phyloP scores from a whole-genome alignment of 371 early-diverging fungal genomes.

The Basidiobolus meristosporus region DNA sequence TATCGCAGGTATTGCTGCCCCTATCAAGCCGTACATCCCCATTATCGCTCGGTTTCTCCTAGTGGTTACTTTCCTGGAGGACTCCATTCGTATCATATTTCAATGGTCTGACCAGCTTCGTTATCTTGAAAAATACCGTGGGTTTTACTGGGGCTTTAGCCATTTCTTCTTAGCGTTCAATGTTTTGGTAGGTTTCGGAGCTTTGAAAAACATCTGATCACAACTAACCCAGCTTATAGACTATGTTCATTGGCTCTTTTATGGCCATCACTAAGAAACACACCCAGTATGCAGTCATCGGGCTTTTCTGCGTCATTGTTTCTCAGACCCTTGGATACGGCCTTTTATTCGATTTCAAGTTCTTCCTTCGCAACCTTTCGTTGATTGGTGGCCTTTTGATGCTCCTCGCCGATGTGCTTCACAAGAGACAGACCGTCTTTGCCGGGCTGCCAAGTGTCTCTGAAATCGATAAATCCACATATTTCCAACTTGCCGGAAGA shows the following conservation, averaged over 20 bases:
- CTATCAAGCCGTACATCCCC: slow-evolving; percentile 81
- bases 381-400: slow-evolving; percentile 84
- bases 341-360: slow-evolving; percentile 68
- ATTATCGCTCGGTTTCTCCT: slow-evolving; percentile 76
- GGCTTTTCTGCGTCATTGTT: slow-evolving; percentile 60
- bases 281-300: slow-evolving; percentile 65
- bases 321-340: slow-evolving; percentile 86
- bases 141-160: slow-evolving; percentile 55
- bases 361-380: slow-evolving; percentile 83
- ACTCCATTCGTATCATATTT: slow-evolving; percentile 67
- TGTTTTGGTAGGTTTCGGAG: slow-evolving; percentile 30
- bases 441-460: slow-evolving; percentile 71
- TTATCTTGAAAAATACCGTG: slow-evolving; percentile 56
- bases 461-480: slow-evolving; percentile 61
- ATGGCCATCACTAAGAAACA: slow-evolving; percentile 56
- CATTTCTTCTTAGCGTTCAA: slow-evolving; percentile 68
- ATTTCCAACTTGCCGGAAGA: slow-evolving; percentile 79
- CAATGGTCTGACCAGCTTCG: slow-evolving; percentile 78
- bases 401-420: slow-evolving; percentile 57
- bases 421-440: slow-evolving; percentile 51
- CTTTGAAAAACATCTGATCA: too few relatives aligned
- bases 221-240: slow-evolving; percentile 10
- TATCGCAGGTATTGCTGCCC: slow-evolving; percentile 49
- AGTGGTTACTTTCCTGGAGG: slow-evolving; percentile 90
- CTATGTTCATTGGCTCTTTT: slow-evolving; percentile 60